These are phyloP conservation scores for Ophiostoma perfectum DNA, from an alignment of 2,329 filamentous ascomycete species.

Conservation along the genomic window DNA sequence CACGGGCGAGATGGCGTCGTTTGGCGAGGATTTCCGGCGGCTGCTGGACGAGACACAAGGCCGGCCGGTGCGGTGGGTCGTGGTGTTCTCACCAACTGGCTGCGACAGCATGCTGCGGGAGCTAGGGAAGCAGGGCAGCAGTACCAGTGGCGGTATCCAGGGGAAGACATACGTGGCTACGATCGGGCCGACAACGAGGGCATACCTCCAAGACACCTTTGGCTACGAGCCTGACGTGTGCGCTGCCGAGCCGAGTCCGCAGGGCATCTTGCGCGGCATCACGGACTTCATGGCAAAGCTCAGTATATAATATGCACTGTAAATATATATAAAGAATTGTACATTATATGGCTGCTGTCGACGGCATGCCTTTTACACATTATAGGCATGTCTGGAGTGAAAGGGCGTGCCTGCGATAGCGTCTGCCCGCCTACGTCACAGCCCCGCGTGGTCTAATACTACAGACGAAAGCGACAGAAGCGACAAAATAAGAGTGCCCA, in stretches of 20 bases:
- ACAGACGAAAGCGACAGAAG: background rate
- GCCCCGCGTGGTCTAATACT: background rate
- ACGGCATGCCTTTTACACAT: background rate
- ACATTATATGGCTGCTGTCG: background rate
- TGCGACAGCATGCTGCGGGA: conserved; percentile 55
- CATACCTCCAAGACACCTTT: conserved; percentile 62
- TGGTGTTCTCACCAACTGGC: conserved; percentile 66
- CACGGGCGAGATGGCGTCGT: conserved; percentile 75
- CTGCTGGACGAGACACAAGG: conserved; percentile 43
- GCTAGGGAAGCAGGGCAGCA: conserved; percentile 35
- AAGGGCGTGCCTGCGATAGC: background rate
- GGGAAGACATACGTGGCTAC: conserved; percentile 58
- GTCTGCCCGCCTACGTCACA: background rate
- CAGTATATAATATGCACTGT: background rate
- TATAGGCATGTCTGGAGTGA: background rate
- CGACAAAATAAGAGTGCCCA: background rate
- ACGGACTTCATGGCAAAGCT: conserved; percentile 36
- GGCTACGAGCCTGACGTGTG: conserved; percentile 70
- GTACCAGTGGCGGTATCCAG: too few species aligned
- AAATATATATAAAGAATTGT: background rate
- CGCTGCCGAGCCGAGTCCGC: conserved; percentile 72
- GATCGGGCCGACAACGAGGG: conserved; percentile 87
- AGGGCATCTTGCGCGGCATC: conserved; percentile 70
- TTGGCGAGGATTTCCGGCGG: conserved; percentile 59
- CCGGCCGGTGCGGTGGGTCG: conserved; percentile 57